Evolutionary conservation across 108 stramenopile species (phyloP), one percentile per base, ranked within the genome.

Genomic region (Epipyxis sp.): DNA sequence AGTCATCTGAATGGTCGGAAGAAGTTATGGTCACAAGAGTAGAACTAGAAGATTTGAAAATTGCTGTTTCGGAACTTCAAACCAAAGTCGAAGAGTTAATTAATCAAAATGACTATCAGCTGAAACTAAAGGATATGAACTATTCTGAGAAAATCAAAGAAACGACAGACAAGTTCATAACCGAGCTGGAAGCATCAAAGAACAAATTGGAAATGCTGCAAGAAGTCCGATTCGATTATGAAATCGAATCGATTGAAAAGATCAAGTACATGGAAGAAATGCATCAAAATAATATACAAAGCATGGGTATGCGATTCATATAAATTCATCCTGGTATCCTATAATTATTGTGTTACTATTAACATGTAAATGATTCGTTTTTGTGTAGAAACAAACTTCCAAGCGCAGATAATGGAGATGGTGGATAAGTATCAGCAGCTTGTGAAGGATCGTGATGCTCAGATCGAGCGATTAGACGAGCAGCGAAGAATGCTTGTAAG

Each of bases 71-170:
- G 37, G 86, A 88, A 59, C 85, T 88, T 41, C 76, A 79, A 76
- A 81, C 46, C 61, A 87, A 88, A 84, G 81, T 87, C 27, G 89
- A 88, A 6, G 89, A 89, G 69, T 81, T 89, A 25, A 59, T 57
- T 39, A 50, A 77, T 34, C 86, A 89, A 57, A 88, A 86, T 69
- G 89, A 89, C 59, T 89, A 89, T 50, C 85, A 88, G 37, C 69
- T 89, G 40, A 74, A 87, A 35, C 68, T 89, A 40, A 82, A 83
- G 61, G 88, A 89, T 59, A 88, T 88, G 84, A 83, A 82, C 76
- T 87, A 86, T 79, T 50, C 80, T 29, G 89, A 89, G 44, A 83
- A 88, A 80, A 86, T 89, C 62, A 88, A 87, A 81, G 87, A 89
- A 83, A 76, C 85, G 29, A 86, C 85, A 3, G 86, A 89, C 62